Evolutionary conservation across 176 grass and related monocot genomes (phyloP).

Genomic region (Calamus simplicifolius): DNA sequence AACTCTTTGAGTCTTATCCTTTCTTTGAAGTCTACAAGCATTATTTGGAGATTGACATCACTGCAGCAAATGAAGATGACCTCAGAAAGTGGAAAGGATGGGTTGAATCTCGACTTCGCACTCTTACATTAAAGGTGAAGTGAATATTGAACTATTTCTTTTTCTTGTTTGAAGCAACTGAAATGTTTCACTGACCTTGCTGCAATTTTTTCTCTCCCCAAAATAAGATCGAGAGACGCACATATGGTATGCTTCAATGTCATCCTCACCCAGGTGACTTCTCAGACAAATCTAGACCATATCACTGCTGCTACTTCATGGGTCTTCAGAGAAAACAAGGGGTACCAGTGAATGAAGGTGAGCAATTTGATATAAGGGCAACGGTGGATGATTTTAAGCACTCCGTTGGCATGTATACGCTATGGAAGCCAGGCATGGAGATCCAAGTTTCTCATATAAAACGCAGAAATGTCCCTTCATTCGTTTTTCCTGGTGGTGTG

Average conservation of each 20-base stretch:
- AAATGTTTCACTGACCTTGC: not conserved
- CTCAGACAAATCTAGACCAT: constrained; percentile 45
- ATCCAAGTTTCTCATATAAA: constrained; percentile 82
- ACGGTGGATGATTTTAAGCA: constrained; percentile 78
- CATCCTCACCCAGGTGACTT: constrained; percentile 76
- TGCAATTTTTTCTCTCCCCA: not conserved
- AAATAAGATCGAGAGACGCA: constrained; percentile 62
- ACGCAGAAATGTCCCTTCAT: constrained; percentile 62
- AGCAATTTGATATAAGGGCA: constrained; percentile 82
- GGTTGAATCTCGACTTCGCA: constrained; percentile 85
- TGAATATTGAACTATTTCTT: constrained; percentile 15
- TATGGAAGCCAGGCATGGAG: constrained; percentile 62
- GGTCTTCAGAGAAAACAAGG: constrained; percentile 76
- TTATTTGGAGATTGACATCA: constrained; percentile 68
- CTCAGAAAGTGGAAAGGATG: constrained; percentile 96
- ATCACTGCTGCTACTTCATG: constrained; percentile 71
- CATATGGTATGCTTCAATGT: constrained; percentile 57
- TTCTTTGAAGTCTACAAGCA: constrained; percentile 93
- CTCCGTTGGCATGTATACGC: constrained; percentile 41
- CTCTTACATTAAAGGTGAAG: constrained; percentile 74
- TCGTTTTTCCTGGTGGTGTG: constrained; percentile 73
- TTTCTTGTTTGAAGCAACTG: not conserved
- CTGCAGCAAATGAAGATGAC: constrained; percentile 72
- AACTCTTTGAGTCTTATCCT: constrained; percentile 63
- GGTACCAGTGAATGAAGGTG: constrained; percentile 45